Base-by-base conservation (phyloP, 2,329 filamentous ascomycete genomes). In the Arthrobotrys sinensis region DNA sequence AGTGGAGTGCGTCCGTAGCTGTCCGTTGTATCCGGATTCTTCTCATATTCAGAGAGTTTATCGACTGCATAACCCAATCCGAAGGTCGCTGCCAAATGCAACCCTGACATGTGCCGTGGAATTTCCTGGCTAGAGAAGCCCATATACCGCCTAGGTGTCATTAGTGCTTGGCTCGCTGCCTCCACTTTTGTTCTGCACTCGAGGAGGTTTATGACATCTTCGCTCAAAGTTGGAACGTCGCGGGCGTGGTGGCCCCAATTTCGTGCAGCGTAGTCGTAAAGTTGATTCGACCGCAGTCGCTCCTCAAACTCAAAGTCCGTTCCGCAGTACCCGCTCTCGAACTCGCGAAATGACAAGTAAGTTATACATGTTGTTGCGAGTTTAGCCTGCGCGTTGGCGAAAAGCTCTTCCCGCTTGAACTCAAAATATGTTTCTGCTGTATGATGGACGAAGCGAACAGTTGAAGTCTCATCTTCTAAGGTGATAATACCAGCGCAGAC, bases 231-330 rank as follows among this genome's bases (percentile, higher is more conserved):
- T 11, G 65, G 46, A 66, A 67, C 75, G 24, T 81, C 28, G 0
- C 66, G 80, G 57, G 81, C 82, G 80, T 85, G 84, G 71, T 83
- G 11, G 0, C 82, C 84, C 85, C 84, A 85, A 75, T 84, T 79
- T 0, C 24, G 12, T 11, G 83, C 79, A 0, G 84, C 83, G 48
- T 85, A 85, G 1, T 79, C 14, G 69, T 82, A 84, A 16, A 85
- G 60, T 5, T 70, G 55, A 77, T 84, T 43, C 3, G 40, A 12
- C 40, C 40, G n/a, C n/a, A n/a, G n/a, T n/a, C n/a, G n/a, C n/a
- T n/a, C n/a, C n/a, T n/a, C n/a, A n/a, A 43, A 12, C 40, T n/a
- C 6, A n/a, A 43, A 16, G 50, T 34, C 65, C 14, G 2, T 83
- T 36, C 5, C 83, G 79, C 80, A 83, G 43, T 43, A 16, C 4